phyloP scores from a whole-genome alignment of 768 basidiomycete genomes.

The Lentinula edodes region DNA sequence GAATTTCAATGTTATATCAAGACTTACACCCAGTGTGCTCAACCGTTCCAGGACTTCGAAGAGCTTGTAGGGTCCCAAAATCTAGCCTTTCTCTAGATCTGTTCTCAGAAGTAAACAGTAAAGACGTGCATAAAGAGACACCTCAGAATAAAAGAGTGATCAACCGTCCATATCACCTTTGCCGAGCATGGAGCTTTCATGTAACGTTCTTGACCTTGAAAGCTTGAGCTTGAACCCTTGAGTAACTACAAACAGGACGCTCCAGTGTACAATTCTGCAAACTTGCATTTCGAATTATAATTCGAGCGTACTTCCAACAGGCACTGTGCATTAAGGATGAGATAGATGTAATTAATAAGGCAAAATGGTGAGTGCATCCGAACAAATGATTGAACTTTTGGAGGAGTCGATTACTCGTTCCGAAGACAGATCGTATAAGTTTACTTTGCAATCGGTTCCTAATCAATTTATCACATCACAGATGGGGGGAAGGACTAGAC shows the following conservation, averaged over 20 bases:
- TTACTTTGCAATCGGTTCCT: slow-evolving; percentile 42
- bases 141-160: too few species aligned
- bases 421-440: slow-evolving; percentile 41
- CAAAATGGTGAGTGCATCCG: slow-evolving; percentile 25
- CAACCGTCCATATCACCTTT: too few species aligned
- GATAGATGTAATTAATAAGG: too few species aligned
- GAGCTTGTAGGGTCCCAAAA: slow-evolving; percentile 33
- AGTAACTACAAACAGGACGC: slow-evolving; percentile 28
- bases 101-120: slow-evolving; percentile 39
- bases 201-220: slow-evolving; percentile 35
- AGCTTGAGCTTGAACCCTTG: slow-evolving; percentile 30
- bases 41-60: slow-evolving; percentile 28
- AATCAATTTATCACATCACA: slow-evolving; percentile 39
- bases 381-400: slow-evolving; percentile 38
- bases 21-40: slow-evolving; percentile 18
- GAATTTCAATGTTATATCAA: too few species aligned
- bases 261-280: slow-evolving; percentile 29
- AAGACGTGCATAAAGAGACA: slow-evolving; percentile 13
- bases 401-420: slow-evolving; percentile 29
- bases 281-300: slow-evolving; percentile 50
- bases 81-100: slow-evolving; percentile 30
- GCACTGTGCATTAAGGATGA: slow-evolving; percentile 23
- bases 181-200: slow-evolving; percentile 35
- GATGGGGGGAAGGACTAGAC: slow-evolving; percentile 30
- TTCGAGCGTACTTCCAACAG: slow-evolving; percentile 26